Base-by-base conservation (phyloP, 1,139 yeast genomes). In the Zygoascus sp. region DNA sequence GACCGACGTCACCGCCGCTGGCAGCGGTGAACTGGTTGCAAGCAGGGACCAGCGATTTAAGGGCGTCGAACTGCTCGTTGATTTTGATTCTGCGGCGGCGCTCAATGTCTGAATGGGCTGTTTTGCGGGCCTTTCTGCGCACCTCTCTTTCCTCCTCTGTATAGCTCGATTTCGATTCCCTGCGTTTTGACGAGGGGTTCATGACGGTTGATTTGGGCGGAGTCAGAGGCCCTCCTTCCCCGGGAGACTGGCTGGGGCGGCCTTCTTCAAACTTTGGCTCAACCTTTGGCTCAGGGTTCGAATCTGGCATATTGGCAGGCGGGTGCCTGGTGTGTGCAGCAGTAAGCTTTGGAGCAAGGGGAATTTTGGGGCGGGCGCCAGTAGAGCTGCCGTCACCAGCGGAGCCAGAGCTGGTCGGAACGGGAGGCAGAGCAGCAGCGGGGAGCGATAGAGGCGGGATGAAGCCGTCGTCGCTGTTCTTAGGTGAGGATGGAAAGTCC, bases 41-140 rank as follows among this genome's bases (percentile, higher is more conserved):
- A 10, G 94, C 90, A 1, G 95, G 95, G 17, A 86, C 81, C 45
- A 86, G 67, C 57, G 76, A 80, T 60, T 86, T 83, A 51, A 86
- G 72, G 1, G 92, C 89, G 59, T 84, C 94, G 61, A 85, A 86
- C 63, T 86, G 94, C 50, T 90, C 72, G 63, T 86, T 86, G 69
- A 86, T 83, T 62, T 84, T 83, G 49, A 82, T 76, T 48, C 95
- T 70, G 55, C 95, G 73, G 57, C 88, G 77, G 58, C 87, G 83
- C 61, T 86, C 95, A 53, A 86, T 86, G 40, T 83, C 81, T 6
- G 88, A 80, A 63, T 86, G 95, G 27, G 87, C 80, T 5, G 74
- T 69, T 53, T 74, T 63, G 68, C 84, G 68, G 54, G 83, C 86
- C 37, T 48, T 51, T 23, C 50, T 46, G 8, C 53, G 51, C 35